Evolutionary conservation across 208 protist species (phyloP).

Genomic region (Ichthyophonus hoferi): DNA sequence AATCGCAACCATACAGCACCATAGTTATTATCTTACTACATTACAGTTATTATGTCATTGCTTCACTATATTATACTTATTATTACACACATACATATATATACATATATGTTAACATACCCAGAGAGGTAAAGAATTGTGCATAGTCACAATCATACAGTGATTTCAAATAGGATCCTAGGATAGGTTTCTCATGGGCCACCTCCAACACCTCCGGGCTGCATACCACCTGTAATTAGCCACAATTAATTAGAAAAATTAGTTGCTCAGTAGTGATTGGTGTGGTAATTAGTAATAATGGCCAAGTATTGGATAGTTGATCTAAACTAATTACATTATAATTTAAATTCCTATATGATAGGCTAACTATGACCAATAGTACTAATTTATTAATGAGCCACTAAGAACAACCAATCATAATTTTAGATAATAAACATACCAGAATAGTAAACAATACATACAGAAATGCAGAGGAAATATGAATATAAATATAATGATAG

Average conservation of each 20-base stretch:
- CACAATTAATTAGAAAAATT: too few relatives aligned
- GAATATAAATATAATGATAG: not conserved
- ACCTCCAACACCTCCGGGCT: constrained; percentile 71
- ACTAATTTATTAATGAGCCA: too few relatives aligned
- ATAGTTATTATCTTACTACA: too few relatives aligned
- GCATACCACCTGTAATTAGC: constrained; percentile 59
- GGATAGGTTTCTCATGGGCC: constrained; percentile 75
- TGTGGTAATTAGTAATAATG: constrained; percentile 37
- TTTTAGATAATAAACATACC: not conserved
- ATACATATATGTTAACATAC: constrained; percentile 34
- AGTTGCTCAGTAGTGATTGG: too few relatives aligned
- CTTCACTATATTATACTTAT: too few relatives aligned
- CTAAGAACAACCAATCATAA: not conserved
- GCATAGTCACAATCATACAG: constrained; percentile 90
- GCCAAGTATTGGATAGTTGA: too few relatives aligned
- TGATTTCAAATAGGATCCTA: constrained; percentile 77
- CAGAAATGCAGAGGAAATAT: not conserved
- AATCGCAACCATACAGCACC: constrained; percentile 92
- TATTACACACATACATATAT: not conserved
- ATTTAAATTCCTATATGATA: too few relatives aligned
- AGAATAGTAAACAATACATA: not conserved
- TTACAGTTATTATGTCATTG: too few relatives aligned
- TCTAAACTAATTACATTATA: too few relatives aligned
- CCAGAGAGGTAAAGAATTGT: constrained; percentile 81
- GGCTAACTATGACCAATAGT: too few relatives aligned